Base-by-base conservation (phyloP, 495 filamentous ascomycete species). In the Cudoniella acicularis region DNA sequence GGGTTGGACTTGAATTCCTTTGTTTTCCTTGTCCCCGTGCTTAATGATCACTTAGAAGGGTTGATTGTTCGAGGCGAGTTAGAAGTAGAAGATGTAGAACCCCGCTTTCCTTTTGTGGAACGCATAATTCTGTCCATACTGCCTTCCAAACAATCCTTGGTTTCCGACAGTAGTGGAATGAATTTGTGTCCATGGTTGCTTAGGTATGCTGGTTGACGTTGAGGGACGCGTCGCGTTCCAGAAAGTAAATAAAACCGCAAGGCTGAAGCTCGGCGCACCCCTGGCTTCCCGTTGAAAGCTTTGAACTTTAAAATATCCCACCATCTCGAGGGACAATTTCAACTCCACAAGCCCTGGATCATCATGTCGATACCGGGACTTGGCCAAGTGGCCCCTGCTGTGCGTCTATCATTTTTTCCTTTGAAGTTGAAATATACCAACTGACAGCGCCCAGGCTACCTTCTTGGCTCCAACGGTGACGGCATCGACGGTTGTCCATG, bases 331-430 rank as follows among this genome's bases (percentile, higher is more conserved):
- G 20, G n/a, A n/a, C n/a, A n/a, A n/a, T n/a, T n/a, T n/a, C n/a
- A n/a, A n/a, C n/a, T 36, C 30, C 30, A 36, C 30, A 36, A 36
- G 6, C 30, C 30, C 4, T 36, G 13, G 17, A 3, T 23, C 10
- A 50, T 21, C 11, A 74, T 74, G 72, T 70, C 77, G 6, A 76
- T 80, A 49, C 77, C 77, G 40, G 78, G 78, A 52, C 67, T 81
- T 43, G 78, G 77, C 25, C 75, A 78, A 54, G 71, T 77, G 41
- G 65, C 67, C 11, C 59, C 70, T 2, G 63, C 69, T 56, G 77
- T 79, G 72, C 46, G 65, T 64, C 17, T 0, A 25, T n/a, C 23
- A 1, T 16, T 2, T 21, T 45, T 8, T 1, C 21, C 16, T 21
- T 16, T 22, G 10, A 25, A 13, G 13, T 36, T 36, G 6, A 36